Evolutionary conservation across 768 basidiomycete species (phyloP).

Genomic region (Tricholoma furcatifolium): DNA sequence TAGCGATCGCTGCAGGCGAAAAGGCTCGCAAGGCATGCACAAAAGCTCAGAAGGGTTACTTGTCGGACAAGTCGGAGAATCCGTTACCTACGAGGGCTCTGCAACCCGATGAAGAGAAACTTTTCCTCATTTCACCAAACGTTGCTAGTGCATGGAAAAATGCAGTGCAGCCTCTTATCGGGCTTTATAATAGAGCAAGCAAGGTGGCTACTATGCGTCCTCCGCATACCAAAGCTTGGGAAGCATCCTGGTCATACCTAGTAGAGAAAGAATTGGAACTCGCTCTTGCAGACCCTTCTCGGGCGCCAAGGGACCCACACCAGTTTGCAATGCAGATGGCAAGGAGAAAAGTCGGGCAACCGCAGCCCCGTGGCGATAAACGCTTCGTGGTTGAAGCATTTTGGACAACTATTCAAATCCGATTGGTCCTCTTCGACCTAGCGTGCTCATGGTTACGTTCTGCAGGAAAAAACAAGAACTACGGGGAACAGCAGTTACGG

Average conservation of each 20-base stretch:
- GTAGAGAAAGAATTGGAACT: conserved; percentile 45
- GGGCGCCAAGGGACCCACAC: conserved; percentile 39
- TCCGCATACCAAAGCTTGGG: conserved; percentile 59
- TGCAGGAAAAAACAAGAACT: conserved; percentile 17
- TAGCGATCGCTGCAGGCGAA: conserved; percentile 15
- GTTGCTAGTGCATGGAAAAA: conserved; percentile 39
- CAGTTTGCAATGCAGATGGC: conserved; percentile 53
- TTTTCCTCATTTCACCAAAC: conserved; percentile 26
- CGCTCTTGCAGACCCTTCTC: conserved; percentile 27
- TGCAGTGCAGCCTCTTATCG: conserved; percentile 32
- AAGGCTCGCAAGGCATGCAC: conserved; percentile 14
- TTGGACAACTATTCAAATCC: conserved; percentile 51
- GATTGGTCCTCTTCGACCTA: conserved; percentile 49
- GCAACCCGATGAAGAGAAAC: conserved; percentile 13
- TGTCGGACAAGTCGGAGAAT: conserved; percentile 3
- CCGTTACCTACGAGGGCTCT: conserved; percentile 11
- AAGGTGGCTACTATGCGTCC: conserved; percentile 46
- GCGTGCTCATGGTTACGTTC: conserved; percentile 39
- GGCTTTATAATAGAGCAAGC: conserved; percentile 37
- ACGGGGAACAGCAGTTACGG: conserved; percentile 26
- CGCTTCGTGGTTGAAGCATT: conserved; percentile 63
- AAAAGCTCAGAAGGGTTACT: conserved; percentile 9
- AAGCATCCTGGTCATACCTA: conserved; percentile 54
- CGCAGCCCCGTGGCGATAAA: conserved; percentile 56
- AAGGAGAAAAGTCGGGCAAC: conserved; percentile 51